Percentiles rank a stretch among this genome's conserved stretches.
Evolutionary conservation across 164 flowering plant species (phyloP).

Genomic region (Liriodendron chinense): DNA sequence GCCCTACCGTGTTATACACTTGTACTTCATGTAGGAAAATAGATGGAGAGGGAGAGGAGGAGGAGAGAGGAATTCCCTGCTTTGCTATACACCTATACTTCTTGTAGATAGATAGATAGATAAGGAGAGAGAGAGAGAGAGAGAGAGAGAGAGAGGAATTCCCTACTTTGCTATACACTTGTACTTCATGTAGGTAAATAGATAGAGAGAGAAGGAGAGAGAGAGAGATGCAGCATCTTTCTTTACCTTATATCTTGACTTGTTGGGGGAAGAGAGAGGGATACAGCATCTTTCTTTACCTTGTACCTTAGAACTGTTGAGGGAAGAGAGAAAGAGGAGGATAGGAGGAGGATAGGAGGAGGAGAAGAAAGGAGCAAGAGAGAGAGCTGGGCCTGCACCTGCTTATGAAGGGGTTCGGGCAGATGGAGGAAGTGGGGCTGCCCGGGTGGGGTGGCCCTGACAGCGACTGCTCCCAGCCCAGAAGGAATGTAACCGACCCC

Average conservation of each 20-base stretch:
- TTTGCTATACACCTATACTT: no score
- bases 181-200: neutral
- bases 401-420: neutral
- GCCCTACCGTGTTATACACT: no score
- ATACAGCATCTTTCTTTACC: no score
- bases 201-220: neutral
- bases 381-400: no score
- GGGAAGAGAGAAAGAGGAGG: neutral
- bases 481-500: constrained; percentile 15
- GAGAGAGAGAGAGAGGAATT: no score
- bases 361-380: neutral
- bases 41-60: neutral
- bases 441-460: constrained; percentile 18
- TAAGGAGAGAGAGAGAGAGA: neutral
- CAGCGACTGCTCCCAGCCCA: constrained; percentile 5
- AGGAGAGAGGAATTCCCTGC: neutral
- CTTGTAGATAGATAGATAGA: neutral
- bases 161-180: neutral
- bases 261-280: neutral
- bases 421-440: constrained; percentile 2
- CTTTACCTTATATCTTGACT: neutral
- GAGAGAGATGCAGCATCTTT: no score
- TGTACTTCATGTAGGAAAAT: neutral
- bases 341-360: neutral
- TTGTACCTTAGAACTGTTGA: no score